phyloP scores from a whole-genome alignment of 2,329 filamentous ascomycete species.

The Leptographium flavum region DNA sequence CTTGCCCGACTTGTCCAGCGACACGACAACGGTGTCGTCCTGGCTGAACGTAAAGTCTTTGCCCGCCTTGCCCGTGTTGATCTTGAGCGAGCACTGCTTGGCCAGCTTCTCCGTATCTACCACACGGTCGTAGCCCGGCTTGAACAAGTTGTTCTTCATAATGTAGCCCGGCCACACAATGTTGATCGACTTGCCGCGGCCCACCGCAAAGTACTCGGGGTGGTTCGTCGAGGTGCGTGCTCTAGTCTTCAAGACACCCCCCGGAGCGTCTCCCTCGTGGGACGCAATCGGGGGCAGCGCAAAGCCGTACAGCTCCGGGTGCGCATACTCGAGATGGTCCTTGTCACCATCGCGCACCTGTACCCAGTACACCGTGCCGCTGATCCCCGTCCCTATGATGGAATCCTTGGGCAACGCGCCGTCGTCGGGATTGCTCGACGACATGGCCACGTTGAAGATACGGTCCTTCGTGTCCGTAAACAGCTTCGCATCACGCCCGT shows the following conservation, averaged over 20 bases:
- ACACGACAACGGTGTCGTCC: slow-evolving; percentile 87
- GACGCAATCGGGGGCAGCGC: slow-evolving; percentile 75
- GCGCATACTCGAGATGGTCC: slow-evolving; percentile 63
- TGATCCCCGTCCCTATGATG: slow-evolving; percentile 84
- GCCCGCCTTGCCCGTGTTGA: slow-evolving; percentile 92
- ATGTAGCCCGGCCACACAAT: slow-evolving; percentile 61
- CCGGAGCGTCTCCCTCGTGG: slow-evolving; percentile 80
- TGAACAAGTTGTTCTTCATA: slow-evolving; percentile 48
- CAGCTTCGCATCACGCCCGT: slow-evolving; percentile 80
- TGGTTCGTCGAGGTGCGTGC: slow-evolving; percentile 81
- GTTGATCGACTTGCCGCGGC: slow-evolving; percentile 90
- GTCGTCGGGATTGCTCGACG: slow-evolving; percentile 46
- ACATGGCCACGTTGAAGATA: slow-evolving; percentile 86
- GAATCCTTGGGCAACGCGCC: slow-evolving; percentile 52
- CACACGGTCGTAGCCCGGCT: slow-evolving; percentile 47
- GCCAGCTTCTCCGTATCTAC: slow-evolving; percentile 83
- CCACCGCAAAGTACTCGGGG: slow-evolving; percentile 87
- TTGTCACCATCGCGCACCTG: slow-evolving; percentile 62
- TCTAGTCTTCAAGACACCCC: slow-evolving; percentile 87
- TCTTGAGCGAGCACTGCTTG: slow-evolving; percentile 76
- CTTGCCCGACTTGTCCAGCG: slow-evolving; percentile 88
- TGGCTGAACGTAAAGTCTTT: slow-evolving; percentile 98
- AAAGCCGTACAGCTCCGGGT: slow-evolving; percentile 75
- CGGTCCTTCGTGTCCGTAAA: slow-evolving; percentile 87
- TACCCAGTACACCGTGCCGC: slow-evolving; percentile 94